Evolutionary conservation across 2,329 filamentous ascomycete species (phyloP).

Genomic region (Grosmannia penicillata): DNA sequence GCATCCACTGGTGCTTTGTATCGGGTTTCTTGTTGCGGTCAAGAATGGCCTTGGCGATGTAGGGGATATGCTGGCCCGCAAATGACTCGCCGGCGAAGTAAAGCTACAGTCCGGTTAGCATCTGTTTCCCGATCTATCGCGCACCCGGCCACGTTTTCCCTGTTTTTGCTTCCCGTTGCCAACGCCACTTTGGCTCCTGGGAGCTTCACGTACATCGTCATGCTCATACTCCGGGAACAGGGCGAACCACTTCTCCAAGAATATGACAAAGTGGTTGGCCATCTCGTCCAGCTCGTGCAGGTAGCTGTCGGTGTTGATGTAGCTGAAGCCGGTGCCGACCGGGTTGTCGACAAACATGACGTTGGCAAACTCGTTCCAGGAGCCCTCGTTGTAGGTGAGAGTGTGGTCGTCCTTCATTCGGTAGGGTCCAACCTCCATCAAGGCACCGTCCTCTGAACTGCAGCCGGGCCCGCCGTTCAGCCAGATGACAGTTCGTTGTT

Average conservation of each 20-base stretch:
- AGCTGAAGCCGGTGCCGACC: conserved; percentile 92
- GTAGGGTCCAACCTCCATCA: conserved; percentile 96
- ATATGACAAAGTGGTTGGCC: conserved; percentile 74
- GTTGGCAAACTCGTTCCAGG: conserved; percentile 97
- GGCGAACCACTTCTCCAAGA: conserved; percentile 81
- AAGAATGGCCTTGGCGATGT: conserved; percentile 84
- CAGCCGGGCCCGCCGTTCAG: conserved; percentile 94
- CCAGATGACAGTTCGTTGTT: conserved; percentile 87
- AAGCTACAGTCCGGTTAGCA: conserved; percentile 46
- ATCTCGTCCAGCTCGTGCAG: conserved; percentile 76
- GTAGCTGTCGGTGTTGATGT: conserved; percentile 79
- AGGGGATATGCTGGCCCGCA: conserved; percentile 92
- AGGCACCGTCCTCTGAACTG: conserved; percentile 87
- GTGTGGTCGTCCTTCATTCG: conserved; percentile 60
- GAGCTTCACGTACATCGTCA: conserved; percentile 83
- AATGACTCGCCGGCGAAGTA: conserved; percentile 95
- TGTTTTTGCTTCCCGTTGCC: too few relatives aligned
- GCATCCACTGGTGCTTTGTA: conserved; percentile 48
- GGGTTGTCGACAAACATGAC: conserved; percentile 94
- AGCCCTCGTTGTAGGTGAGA: conserved; percentile 75
- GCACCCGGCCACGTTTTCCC: too few relatives aligned
- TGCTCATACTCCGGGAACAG: conserved; percentile 83
- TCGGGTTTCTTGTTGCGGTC: conserved; percentile 60
- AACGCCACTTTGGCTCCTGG: too few relatives aligned
- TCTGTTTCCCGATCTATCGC: too few relatives aligned